Conservation (phyloP, 2,329 filamentous ascomycete genomes). For the Colletotrichum sp. region DNA sequence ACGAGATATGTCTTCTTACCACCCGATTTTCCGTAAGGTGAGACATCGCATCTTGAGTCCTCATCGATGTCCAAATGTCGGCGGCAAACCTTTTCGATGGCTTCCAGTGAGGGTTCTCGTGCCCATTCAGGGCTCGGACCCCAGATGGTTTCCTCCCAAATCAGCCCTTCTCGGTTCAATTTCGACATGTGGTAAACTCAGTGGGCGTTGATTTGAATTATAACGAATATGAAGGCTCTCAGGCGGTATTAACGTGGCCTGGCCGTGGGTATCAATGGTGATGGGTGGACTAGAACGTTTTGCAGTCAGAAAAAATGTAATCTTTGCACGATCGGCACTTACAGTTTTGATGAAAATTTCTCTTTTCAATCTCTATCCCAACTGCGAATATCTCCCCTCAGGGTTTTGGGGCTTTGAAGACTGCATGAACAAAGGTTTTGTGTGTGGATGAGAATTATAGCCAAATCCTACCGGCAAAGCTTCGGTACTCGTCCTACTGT, state of each 20-base stretch:
- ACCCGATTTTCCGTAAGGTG: conserved; percentile 15
- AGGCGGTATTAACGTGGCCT: neutral
- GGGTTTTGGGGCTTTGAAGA: neutral
- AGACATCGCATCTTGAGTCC: conserved; percentile 15
- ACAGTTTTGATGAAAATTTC: neutral
- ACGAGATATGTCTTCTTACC: conserved; percentile 29
- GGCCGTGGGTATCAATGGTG: neutral
- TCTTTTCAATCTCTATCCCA: neutral
- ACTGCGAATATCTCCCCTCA: neutral
- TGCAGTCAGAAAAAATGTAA: neutral
- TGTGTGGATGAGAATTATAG: neutral
- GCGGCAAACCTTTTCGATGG: conserved; percentile 20
- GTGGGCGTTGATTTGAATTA: neutral
- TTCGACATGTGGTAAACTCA: neutral
- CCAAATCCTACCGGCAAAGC: neutral
- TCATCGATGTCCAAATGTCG: neutral
- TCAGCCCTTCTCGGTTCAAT: neutral
- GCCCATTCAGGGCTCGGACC: conserved; percentile 18
- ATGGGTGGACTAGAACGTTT: neutral
- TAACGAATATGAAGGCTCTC: neutral
- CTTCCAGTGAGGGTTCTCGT: conserved; percentile 15
- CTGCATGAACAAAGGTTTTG: neutral
- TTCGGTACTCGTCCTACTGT: neutral
- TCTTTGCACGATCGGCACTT: neutral
- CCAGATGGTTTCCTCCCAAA: conserved; percentile 15